Conservation (phyloP, 352 stramenopile genomes). For the Elongisporangium prolatum region DNA sequence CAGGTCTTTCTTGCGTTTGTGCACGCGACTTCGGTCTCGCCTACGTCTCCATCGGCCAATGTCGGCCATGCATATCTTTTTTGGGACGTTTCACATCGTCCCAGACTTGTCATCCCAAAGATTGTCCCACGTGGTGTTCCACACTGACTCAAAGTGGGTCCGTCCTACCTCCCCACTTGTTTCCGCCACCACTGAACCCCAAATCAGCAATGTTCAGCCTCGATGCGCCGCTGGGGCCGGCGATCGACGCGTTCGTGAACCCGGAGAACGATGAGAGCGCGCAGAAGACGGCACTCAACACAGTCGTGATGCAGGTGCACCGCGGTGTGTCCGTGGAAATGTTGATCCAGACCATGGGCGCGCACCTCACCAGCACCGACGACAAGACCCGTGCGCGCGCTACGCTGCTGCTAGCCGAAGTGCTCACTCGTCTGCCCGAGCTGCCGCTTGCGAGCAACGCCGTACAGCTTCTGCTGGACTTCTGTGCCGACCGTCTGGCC, state of each 20-base stretch:
- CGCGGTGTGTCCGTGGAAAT: slow-evolving; percentile 69
- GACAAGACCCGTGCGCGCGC: slow-evolving; percentile 78
- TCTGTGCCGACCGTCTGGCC: slow-evolving; percentile 80
- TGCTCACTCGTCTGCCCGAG: slow-evolving; percentile 85
- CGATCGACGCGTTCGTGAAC: slow-evolving; percentile 84
- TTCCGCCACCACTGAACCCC: not conserved
- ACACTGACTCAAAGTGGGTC: not conserved
- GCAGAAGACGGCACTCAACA: slow-evolving; percentile 87
- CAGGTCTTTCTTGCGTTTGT: slow-evolving; percentile 77
- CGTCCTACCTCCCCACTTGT: not conserved
- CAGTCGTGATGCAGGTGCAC: slow-evolving; percentile 85
- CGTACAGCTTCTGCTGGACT: slow-evolving; percentile 72
- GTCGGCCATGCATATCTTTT: too few species aligned
- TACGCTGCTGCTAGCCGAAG: slow-evolving; percentile 82
- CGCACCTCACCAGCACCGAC: slow-evolving; percentile 63
- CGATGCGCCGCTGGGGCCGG: slow-evolving; percentile 74
- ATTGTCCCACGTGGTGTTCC: not conserved
- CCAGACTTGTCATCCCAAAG: not conserved
- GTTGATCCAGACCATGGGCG: slow-evolving; percentile 75
- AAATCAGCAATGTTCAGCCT: slow-evolving; percentile 68
- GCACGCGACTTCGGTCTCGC: slow-evolving; percentile 62
- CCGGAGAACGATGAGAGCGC: slow-evolving; percentile 75
- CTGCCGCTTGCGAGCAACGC: slow-evolving; percentile 67
- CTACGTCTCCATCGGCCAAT: slow-evolving; percentile 21
- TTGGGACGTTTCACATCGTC: not conserved